Conservation (phyloP, 176 grass and related monocot genomes). For the Aechmea fasciata region DNA sequence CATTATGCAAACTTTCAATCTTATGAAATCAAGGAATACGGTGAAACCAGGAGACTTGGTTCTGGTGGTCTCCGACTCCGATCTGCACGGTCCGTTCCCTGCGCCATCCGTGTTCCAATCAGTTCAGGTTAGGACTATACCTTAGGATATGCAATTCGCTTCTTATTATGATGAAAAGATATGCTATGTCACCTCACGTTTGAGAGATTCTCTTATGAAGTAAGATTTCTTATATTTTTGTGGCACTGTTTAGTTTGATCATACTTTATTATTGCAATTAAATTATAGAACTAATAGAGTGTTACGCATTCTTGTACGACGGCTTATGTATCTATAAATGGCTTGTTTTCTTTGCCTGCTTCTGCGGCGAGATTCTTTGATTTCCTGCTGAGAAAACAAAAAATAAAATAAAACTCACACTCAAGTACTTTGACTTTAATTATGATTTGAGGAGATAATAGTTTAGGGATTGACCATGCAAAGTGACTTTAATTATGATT, state of each 20-base stretch:
- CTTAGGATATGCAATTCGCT: slow-evolving; percentile 6
- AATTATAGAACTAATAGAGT: not conserved
- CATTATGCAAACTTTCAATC: slow-evolving; percentile 31
- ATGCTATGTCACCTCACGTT: not conserved
- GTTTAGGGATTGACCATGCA: no score
- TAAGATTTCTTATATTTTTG: not conserved
- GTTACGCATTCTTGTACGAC: not conserved
- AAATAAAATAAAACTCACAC: not conserved
- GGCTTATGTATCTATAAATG: not conserved
- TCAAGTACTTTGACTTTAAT: no score
- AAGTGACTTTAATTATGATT: no score
- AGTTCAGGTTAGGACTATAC: slow-evolving; percentile 47
- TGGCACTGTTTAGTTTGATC: slow-evolving; percentile 2
- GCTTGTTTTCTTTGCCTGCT: not conserved
- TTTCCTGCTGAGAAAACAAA: not conserved
- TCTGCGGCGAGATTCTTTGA: not conserved
- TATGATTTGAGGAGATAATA: no score
- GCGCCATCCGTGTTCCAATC: slow-evolving; percentile 36
- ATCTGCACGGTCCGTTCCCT: slow-evolving; percentile 33
- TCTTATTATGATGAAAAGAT: not conserved
- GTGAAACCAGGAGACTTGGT: slow-evolving; percentile 46
- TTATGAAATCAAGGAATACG: slow-evolving; percentile 40
- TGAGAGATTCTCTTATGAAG: not conserved
- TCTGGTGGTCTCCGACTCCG: slow-evolving; percentile 43
- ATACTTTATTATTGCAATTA: not conserved